Conservation (phyloP, 768 basidiomycete genomes). For the Sarcomyxa edulis region DNA sequence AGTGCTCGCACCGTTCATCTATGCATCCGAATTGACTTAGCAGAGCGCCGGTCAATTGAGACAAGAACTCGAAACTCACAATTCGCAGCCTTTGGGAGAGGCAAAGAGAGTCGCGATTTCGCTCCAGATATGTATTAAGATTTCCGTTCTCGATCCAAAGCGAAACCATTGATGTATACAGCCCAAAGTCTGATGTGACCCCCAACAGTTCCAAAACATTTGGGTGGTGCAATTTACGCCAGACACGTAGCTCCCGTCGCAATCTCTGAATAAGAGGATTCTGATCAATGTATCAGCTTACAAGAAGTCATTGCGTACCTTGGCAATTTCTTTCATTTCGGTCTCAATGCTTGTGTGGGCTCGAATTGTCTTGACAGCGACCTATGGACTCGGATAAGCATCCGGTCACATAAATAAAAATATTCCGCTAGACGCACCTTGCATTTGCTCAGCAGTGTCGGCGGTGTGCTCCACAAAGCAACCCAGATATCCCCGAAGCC, state of each 20-base stretch:
- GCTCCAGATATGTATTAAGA: slow-evolving; percentile 9
- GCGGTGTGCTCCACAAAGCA: slow-evolving; percentile 4
- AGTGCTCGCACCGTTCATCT: slow-evolving; percentile 5
- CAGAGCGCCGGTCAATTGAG: background rate
- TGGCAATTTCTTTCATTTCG: slow-evolving; percentile 4
- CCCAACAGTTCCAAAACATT: slow-evolving; percentile 26
- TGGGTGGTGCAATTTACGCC: slow-evolving; percentile 21
- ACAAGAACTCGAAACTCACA: slow-evolving; percentile 3
- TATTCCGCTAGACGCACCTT: background rate
- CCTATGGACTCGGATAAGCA: background rate
- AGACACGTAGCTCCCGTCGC: slow-evolving; percentile 20
- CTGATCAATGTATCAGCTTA: background rate
- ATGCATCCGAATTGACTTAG: background rate
- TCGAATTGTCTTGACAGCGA: slow-evolving; percentile 9
- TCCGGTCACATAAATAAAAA: background rate
- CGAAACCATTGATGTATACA: slow-evolving; percentile 24
- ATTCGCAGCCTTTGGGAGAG: slow-evolving; percentile 5
- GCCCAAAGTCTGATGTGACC: slow-evolving; percentile 19
- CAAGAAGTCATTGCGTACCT: slow-evolving; percentile 2
- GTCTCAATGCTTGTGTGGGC: slow-evolving; percentile 1
- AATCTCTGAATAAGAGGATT: slow-evolving; percentile 6
- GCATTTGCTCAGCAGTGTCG: too few relatives aligned
- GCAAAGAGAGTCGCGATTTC: background rate
- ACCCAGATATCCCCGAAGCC: slow-evolving; percentile 8
- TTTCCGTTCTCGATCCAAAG: slow-evolving; percentile 14